These are phyloP conservation scores for Copromyces sp. DNA, from an alignment of 495 filamentous ascomycete genomes.

Conservation along the genomic window DNA sequence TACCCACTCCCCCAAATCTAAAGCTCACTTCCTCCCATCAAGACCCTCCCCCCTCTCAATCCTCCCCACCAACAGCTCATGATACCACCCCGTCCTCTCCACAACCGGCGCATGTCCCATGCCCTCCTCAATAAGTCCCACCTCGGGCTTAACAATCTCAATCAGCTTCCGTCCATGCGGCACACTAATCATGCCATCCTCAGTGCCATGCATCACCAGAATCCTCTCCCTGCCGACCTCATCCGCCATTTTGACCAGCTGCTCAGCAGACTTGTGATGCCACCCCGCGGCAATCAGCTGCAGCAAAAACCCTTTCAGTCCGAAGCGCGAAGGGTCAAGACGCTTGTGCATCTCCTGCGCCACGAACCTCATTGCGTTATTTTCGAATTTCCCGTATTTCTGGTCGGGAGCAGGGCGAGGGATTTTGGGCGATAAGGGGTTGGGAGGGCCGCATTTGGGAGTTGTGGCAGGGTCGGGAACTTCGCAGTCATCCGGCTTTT, in stretches of 20 bases:
- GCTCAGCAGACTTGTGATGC: conserved; percentile 58
- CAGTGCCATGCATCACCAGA: conserved; percentile 60
- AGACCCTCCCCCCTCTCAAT: conserved; percentile 27
- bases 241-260: conserved; percentile 54
- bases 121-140: conserved; percentile 46
- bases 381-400: conserved; percentile 46
- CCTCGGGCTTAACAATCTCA: conserved; percentile 40
- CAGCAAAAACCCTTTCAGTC: conserved; percentile 56
- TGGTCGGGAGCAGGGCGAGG: conserved; percentile 6
- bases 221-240: conserved; percentile 62
- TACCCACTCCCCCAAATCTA: not conserved
- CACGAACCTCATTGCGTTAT: conserved; percentile 67
- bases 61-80: conserved; percentile 45
- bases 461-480: conserved; percentile 25
- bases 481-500: conserved; percentile 45
- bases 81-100: conserved; percentile 54
- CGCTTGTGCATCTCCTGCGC: conserved; percentile 66
- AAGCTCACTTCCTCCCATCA: conserved; percentile 12
- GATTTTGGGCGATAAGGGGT: not conserved
- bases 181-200: conserved; percentile 63
- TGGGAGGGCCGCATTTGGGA: conserved; percentile 11
- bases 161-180: conserved; percentile 53
- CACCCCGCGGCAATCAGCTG: conserved; percentile 71
- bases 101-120: conserved; percentile 58
- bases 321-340: conserved; percentile 42